Base-by-base conservation (phyloP, 2,329 filamentous ascomycete genomes). In the Fusarium brachygibbosum region DNA sequence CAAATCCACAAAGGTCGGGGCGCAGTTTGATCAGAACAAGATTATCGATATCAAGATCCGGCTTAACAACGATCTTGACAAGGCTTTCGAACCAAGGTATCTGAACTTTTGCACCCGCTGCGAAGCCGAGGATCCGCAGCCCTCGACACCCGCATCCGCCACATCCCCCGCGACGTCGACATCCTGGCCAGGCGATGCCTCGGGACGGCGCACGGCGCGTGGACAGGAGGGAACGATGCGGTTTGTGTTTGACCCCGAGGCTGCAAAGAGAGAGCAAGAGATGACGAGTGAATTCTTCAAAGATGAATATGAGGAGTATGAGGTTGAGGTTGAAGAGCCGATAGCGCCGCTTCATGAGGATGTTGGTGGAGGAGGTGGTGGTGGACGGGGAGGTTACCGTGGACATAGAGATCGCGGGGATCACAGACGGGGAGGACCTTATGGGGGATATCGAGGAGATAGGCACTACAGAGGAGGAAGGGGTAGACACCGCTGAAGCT, bases 31-130 rank as follows among this genome's bases (percentile, higher is more conserved):
- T 46, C 84, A 95, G 42, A 90, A 95, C 71, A 87, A 86, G 55
- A 95, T 97, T 77, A 93, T 98, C 76, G 88, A 91, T 68, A 89
- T 97, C 72, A 93, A 96, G 76, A 97, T 98, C 68, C 86, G 88
- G 25, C 85, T 98, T 66, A 98, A 98, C 79, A 88, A 92, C 74
- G 91, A 97, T 79, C 86, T 93, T 50, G 90, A 93, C 52, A 82
- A 85, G 35, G 82, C 82, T n/a, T 79, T 85, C 9, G 79, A 89
- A 42, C 86, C 87, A 0, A 89, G 93, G 21, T 91, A 90, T 78
- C 86, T 90, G 5, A 83, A 87, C 68, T 87, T 84, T 80, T 88
- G 87, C 72, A 78, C 83, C n/a, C 78, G 78, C 9, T 89, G 87
- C 72, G 82, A 84, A 31, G 78, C 78, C 9, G 81, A 81, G 21